Conservation (phyloP, 805 yeast genomes). For the Candida palmyrensis region DNA sequence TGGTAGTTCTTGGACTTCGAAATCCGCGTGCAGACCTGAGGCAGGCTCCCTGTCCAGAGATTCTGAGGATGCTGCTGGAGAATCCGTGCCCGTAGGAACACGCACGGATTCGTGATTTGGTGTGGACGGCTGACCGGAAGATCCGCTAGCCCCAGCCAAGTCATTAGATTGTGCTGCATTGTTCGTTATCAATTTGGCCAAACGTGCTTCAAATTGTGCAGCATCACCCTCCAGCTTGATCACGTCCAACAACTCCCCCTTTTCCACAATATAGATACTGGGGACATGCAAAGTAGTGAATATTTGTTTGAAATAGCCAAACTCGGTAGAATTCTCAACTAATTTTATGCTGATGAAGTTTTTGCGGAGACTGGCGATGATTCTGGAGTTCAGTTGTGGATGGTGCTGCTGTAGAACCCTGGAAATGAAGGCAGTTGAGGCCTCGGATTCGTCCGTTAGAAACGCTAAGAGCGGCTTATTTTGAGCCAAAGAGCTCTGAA, state of each 20-base stretch:
- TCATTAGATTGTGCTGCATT: too few species aligned
- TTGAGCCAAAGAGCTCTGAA: slow-evolving; percentile 11
- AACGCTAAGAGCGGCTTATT: slow-evolving; percentile 21
- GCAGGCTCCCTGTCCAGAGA: too few species aligned
- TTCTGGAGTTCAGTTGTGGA: slow-evolving; percentile 1
- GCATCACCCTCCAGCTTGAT: slow-evolving; percentile 28
- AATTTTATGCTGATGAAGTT: slow-evolving; percentile 15
- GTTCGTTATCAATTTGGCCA: slow-evolving; percentile 4
- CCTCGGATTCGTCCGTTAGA: slow-evolving; percentile 11
- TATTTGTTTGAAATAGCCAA: slow-evolving; percentile 43
- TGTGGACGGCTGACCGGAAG: background rate
- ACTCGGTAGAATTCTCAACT: slow-evolving; percentile 14
- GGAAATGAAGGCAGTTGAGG: slow-evolving; percentile 10
- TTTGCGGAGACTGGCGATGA: slow-evolving; percentile 1
- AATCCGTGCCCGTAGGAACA: background rate
- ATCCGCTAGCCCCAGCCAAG: too few species aligned
- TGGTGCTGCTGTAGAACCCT: too few species aligned
- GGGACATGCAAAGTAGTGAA: slow-evolving; percentile 51
- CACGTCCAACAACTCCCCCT: slow-evolving; percentile 42
- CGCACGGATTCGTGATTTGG: too few species aligned
- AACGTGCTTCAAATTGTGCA: slow-evolving; percentile 20
- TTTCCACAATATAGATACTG: slow-evolving; percentile 49
- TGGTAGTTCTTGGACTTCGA: too few species aligned
- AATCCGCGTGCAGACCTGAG: too few species aligned
- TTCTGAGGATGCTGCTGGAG: too few species aligned